A percentile compares a stretch with the other conserved stretches of the same genome.
Conservation (phyloP, 352 stramenopile species). For the Aphanomyces invadans region DNA sequence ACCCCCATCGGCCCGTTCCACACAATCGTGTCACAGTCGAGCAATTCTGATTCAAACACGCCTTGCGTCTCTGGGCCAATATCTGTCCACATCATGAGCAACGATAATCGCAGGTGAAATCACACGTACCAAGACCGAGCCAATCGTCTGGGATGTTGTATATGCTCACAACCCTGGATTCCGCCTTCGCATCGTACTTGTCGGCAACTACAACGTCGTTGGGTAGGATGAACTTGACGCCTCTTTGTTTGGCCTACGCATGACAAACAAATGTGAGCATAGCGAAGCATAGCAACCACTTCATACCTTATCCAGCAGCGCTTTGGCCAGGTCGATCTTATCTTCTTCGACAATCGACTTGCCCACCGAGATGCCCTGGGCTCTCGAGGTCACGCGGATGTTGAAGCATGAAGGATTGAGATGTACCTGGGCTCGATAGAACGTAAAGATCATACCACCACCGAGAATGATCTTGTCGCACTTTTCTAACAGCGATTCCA, state of each 20-base stretch:
- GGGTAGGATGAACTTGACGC: constrained; percentile 85
- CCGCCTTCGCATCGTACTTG: constrained; percentile 64
- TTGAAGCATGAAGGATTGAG: not conserved
- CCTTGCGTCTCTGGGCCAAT: constrained; percentile 54
- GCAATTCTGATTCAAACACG: constrained; percentile 76
- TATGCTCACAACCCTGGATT: constrained; percentile 44
- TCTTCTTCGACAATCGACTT: constrained; percentile 94
- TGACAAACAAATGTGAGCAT: not conserved
- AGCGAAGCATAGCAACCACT: not conserved
- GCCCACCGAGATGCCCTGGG: constrained; percentile 87
- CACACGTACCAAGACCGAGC: constrained; percentile 82
- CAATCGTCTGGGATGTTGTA: constrained; percentile 92
- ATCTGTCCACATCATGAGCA: constrained; percentile 35
- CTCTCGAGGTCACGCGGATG: not conserved
- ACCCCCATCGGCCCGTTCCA: constrained; percentile 97
- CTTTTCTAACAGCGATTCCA: constrained; percentile 93
- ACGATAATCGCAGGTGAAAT: not conserved
- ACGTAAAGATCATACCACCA: constrained; percentile 97
- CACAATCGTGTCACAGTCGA: constrained; percentile 88
- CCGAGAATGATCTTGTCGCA: constrained; percentile 95
- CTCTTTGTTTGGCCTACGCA: constrained; percentile 76
- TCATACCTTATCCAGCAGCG: constrained; percentile 67
- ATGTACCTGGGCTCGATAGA: constrained; percentile 89
- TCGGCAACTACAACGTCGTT: constrained; percentile 94
- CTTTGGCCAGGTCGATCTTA: constrained; percentile 88